These are phyloP conservation scores for Trypanosomatidae sp. DNA, from an alignment of 208 protist genomes.

Conservation along the genomic window DNA sequence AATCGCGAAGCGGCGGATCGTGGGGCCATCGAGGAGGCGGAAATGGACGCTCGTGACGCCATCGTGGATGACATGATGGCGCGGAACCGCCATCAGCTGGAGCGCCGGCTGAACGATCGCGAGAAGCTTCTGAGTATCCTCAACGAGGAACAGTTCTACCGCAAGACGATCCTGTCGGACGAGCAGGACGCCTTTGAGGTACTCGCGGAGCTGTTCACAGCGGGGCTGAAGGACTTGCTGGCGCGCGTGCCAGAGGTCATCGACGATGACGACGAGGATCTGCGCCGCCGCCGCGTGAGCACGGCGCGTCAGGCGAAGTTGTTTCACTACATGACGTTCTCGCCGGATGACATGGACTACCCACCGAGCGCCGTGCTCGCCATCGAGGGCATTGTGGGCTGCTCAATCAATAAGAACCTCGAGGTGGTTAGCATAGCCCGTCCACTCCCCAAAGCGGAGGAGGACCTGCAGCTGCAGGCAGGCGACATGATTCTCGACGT, in stretches of 20 bases:
- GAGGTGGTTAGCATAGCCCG: constrained; percentile 79
- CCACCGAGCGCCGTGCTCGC: constrained; percentile 65
- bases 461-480: constrained; percentile 81
- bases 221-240: constrained; percentile 47
- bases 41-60: constrained; percentile 48
- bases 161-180: constrained; percentile 50
- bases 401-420: constrained; percentile 86
- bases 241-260: constrained; percentile 16
- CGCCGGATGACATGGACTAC: constrained; percentile 86
- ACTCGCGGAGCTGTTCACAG: constrained; percentile 56
- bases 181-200: constrained; percentile 78
- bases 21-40: constrained; percentile 43
- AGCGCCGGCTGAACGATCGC: constrained; percentile 58
- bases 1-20: constrained; percentile 45
- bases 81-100: constrained; percentile 50
- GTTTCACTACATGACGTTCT: constrained; percentile 91
- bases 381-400: constrained; percentile 82
- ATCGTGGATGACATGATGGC: constrained; percentile 59
- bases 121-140: constrained; percentile 39
- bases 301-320: constrained; percentile 60
- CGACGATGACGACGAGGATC: constrained; percentile 31
- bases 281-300: constrained; percentile 47
- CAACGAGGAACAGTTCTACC: constrained; percentile 77
- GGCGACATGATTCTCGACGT: constrained; percentile 90
- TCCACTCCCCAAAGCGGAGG: constrained; percentile 65